Conservation (phyloP, 805 yeast genomes). For the Candida hungchunana region DNA sequence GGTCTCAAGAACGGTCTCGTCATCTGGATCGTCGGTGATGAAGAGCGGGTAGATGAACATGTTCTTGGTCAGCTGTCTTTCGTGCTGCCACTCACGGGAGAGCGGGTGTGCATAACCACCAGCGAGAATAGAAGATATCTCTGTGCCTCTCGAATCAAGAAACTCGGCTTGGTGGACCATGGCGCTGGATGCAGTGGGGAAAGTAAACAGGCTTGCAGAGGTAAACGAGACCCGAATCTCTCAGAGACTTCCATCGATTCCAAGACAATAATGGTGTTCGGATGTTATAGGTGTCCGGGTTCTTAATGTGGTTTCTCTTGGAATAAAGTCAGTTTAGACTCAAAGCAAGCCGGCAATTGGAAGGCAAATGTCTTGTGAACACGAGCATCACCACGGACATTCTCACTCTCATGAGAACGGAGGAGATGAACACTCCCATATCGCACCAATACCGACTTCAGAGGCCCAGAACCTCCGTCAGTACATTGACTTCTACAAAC, state of each 20-base stretch:
- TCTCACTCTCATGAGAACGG: constrained; percentile 16
- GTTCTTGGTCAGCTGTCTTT: constrained; percentile 74
- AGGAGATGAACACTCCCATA: constrained; percentile 25
- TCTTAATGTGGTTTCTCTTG: no score
- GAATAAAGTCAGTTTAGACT: no score
- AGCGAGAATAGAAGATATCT: constrained; percentile 72
- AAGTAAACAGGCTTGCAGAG: not conserved
- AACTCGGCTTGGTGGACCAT: constrained; percentile 72
- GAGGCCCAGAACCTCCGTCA: constrained; percentile 62
- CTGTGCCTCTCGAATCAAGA: constrained; percentile 51
- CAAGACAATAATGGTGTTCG: constrained; percentile 1
- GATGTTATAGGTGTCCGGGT: not conserved
- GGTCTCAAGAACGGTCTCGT: constrained; percentile 66
- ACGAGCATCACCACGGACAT: constrained; percentile 25
- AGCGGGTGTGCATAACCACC: constrained; percentile 95
- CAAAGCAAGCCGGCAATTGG: constrained; percentile 1
- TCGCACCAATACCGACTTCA: constrained; percentile 67
- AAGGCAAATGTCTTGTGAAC: constrained; percentile 31
- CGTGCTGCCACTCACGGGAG: constrained; percentile 86
- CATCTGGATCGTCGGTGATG: constrained; percentile 76
- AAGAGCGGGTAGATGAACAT: constrained; percentile 94
- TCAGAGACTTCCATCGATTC: no score
- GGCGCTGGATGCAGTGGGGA: not conserved
- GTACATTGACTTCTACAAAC: constrained; percentile 54
- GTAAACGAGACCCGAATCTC: no score